Base-by-base conservation (phyloP, 495 filamentous ascomycete species). In the Chlorociboria aeruginascens region DNA sequence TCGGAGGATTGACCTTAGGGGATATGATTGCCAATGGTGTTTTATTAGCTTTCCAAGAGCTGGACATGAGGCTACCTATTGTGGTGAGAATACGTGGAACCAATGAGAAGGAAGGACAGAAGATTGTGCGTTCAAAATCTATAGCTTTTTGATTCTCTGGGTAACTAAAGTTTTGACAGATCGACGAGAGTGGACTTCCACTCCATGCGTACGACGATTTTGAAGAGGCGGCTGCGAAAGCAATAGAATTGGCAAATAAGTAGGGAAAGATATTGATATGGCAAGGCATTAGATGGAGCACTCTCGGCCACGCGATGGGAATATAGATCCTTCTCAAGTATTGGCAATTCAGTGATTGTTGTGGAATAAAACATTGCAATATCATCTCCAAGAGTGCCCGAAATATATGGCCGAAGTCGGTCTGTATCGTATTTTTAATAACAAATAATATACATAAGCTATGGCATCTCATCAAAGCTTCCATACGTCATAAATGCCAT, bases 1-100 rank as follows among this genome's bases (percentile, higher is more conserved):
- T 95, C 59, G 89, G 88, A 3, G 89, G 88, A 0, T 57, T 95
- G 65, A 93, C 86, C 7, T 66, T 64, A 74, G 86, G 72, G 20
- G 86, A 89, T 54, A 92, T 94, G 86, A 94, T 95, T 60, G 89
- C 88, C 0, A 72, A 81, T 52, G 88, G 86, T 0, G 75, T 95
- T 39, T 72, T 93, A 32, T 47, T 85, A 54, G 86, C 86, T 8
- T 90, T 90, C 60, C 66, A 74, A 52, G 83, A 89, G 54, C 56
- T 92, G 58, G 63, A 74, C 2, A 76, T 85, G 61, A 63, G 63
- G 3, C 69, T 89, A 4, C 87, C 88, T 12, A 82, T 94, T 10
- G 85, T 94, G 35, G 89, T 94, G 40, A 73, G 89, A 53, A 69
- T 95, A 53, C 70, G 86, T 52, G 89, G 88, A 10, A 90, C 86